Conservation (phyloP, 306 rosid genomes). For the Dryas drummondii region DNA sequence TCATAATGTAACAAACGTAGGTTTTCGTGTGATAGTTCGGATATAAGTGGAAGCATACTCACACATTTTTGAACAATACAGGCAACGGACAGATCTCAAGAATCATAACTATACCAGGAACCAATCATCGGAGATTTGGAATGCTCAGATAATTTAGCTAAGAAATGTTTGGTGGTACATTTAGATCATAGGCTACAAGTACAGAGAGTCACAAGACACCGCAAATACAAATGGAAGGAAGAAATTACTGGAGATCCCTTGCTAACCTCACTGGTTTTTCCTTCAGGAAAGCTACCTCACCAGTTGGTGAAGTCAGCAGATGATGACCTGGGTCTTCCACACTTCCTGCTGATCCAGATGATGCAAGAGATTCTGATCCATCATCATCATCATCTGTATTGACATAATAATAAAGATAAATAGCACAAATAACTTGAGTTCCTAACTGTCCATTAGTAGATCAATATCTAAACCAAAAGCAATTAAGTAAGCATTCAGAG, state of each 20-base stretch:
- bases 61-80: constrained; percentile 25
- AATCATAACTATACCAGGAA: constrained; percentile 26
- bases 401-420: not conserved
- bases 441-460: not conserved
- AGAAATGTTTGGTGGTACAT: constrained; percentile 31
- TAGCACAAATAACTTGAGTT: not conserved
- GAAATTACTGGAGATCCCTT: constrained; percentile 54
- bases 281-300: constrained; percentile 66
- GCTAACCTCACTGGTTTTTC: constrained; percentile 72
- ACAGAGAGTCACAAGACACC: constrained; percentile 21
- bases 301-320: constrained; percentile 49
- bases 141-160: constrained; percentile 16
- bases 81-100: constrained; percentile 35
- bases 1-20: not conserved
- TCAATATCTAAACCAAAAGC: not conserved
- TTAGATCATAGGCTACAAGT: constrained; percentile 24
- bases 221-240: constrained; percentile 23
- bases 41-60: not conserved
- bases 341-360: constrained; percentile 49
- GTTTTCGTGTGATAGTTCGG: not conserved
- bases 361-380: constrained; percentile 59
- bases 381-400: constrained; percentile 67
- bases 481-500: not conserved
- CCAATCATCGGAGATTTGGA: constrained; percentile 21
- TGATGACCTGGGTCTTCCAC: constrained; percentile 70